A percentile compares a stretch with the other conserved stretches of the same genome.
These are phyloP conservation scores for Boletus insuetus DNA, from an alignment of 768 basidiomycete species.

Conservation along the genomic window DNA sequence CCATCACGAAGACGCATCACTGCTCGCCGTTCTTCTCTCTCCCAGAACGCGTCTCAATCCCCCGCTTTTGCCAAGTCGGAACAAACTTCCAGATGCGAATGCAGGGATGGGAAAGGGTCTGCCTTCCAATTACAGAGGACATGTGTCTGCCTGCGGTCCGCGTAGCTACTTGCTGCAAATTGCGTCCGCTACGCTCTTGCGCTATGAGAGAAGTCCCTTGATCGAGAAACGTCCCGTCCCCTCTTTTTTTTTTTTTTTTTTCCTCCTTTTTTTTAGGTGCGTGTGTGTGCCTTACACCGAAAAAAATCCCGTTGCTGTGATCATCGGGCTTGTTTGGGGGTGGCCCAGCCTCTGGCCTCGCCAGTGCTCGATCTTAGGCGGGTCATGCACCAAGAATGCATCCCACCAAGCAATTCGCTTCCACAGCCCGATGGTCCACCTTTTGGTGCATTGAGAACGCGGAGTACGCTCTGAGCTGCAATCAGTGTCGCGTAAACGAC, in stretches of 20 bases:
- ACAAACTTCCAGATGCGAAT: slow-evolving; percentile 15
- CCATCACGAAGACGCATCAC: slow-evolving; percentile 22
- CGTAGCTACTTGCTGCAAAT: slow-evolving; percentile 21
- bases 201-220: slow-evolving; percentile 20
- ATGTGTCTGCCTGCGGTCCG: slow-evolving; percentile 32
- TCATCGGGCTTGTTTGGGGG: background rate
- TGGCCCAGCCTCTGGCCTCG: too few relatives aligned
- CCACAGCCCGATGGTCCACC: background rate
- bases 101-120: slow-evolving; percentile 26
- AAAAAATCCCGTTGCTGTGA: slow-evolving; percentile 6
- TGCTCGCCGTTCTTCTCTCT: slow-evolving; percentile 17
- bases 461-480: slow-evolving; percentile 23
- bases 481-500: background rate
- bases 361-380: slow-evolving; percentile 3
- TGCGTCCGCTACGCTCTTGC: slow-evolving; percentile 24
- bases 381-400: background rate
- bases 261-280: background rate
- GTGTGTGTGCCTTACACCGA: slow-evolving; percentile 19
- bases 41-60: background rate
- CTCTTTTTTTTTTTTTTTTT: slow-evolving; percentile 14
- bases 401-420: background rate
- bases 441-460: slow-evolving; percentile 12
- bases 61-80: slow-evolving; percentile 16
- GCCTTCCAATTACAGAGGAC: slow-evolving; percentile 16
- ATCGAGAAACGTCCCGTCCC: background rate